Conservation (phyloP, 2,329 filamentous ascomycete species). For the Mycocentrospora acerina region DNA sequence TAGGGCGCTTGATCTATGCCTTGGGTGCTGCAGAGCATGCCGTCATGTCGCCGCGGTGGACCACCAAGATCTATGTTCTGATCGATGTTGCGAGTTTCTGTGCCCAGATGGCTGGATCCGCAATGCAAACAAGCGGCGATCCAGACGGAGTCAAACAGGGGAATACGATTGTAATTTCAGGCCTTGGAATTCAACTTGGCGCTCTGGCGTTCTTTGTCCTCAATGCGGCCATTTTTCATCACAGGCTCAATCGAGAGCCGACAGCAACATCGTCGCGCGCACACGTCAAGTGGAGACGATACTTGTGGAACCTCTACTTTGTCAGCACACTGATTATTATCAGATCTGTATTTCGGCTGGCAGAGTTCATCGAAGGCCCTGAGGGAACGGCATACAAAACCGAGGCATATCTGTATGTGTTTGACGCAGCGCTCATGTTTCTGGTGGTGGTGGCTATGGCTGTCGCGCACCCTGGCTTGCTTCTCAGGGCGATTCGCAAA, state of each 20-base stretch:
- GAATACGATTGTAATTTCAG: conserved; percentile 12
- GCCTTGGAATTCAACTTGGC: conserved; percentile 15
- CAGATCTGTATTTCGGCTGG: conserved; percentile 15
- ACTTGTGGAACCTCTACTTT: conserved; percentile 10
- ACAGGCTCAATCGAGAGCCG: conserved; percentile 8
- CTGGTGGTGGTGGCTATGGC: conserved; percentile 7
- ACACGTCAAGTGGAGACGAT: conserved; percentile 10
- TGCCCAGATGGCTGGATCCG: conserved; percentile 20
- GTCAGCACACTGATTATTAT: conserved; percentile 16
- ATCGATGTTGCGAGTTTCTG: conserved; percentile 16
- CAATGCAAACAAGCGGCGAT: conserved; percentile 17
- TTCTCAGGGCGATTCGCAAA: conserved; percentile 12
- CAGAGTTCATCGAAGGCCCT: conserved; percentile 13
- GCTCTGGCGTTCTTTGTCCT: conserved; percentile 16
- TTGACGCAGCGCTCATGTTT: conserved; percentile 20
- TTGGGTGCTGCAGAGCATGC: conserved; percentile 41
- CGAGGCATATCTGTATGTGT: conserved; percentile 17
- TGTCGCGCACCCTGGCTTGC: conserved; percentile 13
- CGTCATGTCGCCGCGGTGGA: conserved; percentile 39
- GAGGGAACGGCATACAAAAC: conserved; percentile 10
- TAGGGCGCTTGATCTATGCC: conserved; percentile 46
- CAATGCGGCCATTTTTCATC: conserved; percentile 12
- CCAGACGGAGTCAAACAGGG: conserved; percentile 6
- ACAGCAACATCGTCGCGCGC: conserved; percentile 3
- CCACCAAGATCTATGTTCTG: conserved; percentile 14